Base-by-base conservation (phyloP, 495 filamentous ascomycete genomes). In the Ramalina intermedia region DNA sequence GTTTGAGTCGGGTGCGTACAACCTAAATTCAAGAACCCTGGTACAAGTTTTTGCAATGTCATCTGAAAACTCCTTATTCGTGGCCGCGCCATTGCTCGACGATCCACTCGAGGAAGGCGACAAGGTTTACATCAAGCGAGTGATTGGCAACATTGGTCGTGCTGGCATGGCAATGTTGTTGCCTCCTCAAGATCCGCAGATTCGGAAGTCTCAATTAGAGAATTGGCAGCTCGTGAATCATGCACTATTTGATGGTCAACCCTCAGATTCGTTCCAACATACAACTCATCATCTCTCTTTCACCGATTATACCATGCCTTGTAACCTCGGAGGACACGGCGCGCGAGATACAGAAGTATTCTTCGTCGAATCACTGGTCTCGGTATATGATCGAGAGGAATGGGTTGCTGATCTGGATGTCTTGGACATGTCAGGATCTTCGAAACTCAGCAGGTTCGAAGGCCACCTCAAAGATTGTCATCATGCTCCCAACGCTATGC, bases 281-380 rank as follows among this genome's bases (percentile, higher is more conserved):
- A 66, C 61, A 20, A 66, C 68, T 0, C 46, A 71, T 6, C 69
- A 70, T 49, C 48, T 71, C 0, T 66, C 63, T 6, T 69, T 70
- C 54, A 70, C 68, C 0, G 54, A 51, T 1, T 65, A 49, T 23
- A 42, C 54, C 18, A 23, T 63, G 9, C 58, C 66, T 0, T 6
- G 68, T 0, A 48, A 59, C 29, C 43, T 42, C 11, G 46, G 47
- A 1, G 41, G 38, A 13, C 51, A 54, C 5, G 61, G 59, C 3
- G 45, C 36, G 1, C 50, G 53, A 40, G 60, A 63, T 41, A 36
- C 53, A 5, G 61, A 63, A 29, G 43, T 52, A 0, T 60, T 51
- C 26, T 50, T 61, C 18, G 44, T 68, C 0, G 66, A 69, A 38
- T 47, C 60, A 0, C 37, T 65, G 0, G 44, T 69, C 18, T 61